A percentile compares a stretch with the other conserved stretches of the same genome.
Evolutionary conservation across 2,329 filamentous ascomycete species (phyloP).

Genomic region (Tolypocladium ovalisporum): DNA sequence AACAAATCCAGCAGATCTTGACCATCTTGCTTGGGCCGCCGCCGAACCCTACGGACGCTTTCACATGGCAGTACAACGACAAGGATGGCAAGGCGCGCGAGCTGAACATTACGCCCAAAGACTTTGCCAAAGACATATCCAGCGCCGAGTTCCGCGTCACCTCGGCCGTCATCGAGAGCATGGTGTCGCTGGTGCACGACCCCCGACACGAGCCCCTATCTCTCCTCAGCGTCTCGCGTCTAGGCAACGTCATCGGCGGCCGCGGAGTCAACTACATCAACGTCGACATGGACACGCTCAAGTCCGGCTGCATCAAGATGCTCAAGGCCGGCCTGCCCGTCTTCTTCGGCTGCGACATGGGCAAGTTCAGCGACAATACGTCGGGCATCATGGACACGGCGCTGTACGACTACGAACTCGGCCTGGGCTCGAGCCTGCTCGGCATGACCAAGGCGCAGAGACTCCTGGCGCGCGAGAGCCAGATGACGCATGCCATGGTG

Average conservation of each 20-base stretch:
- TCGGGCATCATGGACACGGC: constrained; percentile 72
- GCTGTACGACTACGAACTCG: constrained; percentile 69
- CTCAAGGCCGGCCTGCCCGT: constrained; percentile 67
- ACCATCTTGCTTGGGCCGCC: constrained; percentile 74
- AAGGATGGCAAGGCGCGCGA: constrained; percentile 52
- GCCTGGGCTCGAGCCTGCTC: constrained; percentile 67
- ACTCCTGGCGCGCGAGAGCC: constrained; percentile 61
- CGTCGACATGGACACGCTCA: constrained; percentile 62
- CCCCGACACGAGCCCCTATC: constrained; percentile 65
- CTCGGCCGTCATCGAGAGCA: constrained; percentile 49
- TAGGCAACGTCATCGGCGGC: constrained; percentile 74
- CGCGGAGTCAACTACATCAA: constrained; percentile 73
- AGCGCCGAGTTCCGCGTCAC: constrained; percentile 48
- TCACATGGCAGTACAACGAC: constrained; percentile 73
- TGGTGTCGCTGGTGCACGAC: constrained; percentile 79
- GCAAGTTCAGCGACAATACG: constrained; percentile 60
- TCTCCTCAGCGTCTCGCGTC: constrained; percentile 63
- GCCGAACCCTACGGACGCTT: constrained; percentile 55
- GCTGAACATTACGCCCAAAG: constrained; percentile 53
- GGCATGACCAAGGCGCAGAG: constrained; percentile 67
- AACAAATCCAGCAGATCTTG: constrained; percentile 70
- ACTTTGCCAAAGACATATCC: constrained; percentile 60
- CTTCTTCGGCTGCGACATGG: constrained; percentile 84
- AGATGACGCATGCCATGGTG: constrained; percentile 92
- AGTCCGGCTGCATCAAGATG: constrained; percentile 65